phyloP scores from a whole-genome alignment of 1,284 basidiomycete species.

The Golubevia sp. region DNA sequence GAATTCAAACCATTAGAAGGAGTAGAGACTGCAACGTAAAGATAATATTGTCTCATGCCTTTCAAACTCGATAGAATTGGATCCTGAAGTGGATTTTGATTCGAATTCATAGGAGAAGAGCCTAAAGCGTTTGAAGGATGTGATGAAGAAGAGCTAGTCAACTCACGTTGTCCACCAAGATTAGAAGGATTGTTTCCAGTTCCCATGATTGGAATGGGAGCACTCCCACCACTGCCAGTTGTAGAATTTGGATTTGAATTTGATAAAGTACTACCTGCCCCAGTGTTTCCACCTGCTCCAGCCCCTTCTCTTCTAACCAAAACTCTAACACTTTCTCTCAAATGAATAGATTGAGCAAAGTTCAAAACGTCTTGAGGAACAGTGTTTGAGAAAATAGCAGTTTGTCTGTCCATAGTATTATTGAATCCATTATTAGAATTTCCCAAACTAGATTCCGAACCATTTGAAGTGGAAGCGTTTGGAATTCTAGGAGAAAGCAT shows the following conservation, averaged over 20 bases:
- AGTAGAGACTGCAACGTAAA: slow-evolving; percentile 41
- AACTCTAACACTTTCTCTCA: slow-evolving; percentile 92
- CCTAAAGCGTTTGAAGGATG: slow-evolving; percentile 33
- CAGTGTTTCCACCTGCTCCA: not conserved
- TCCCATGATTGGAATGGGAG: not conserved
- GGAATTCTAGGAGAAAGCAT: not conserved
- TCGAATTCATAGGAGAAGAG: slow-evolving; percentile 31
- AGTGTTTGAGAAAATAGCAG: slow-evolving; percentile 92
- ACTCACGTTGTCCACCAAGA: slow-evolving; percentile 8
- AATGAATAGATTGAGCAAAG: slow-evolving; percentile 80
- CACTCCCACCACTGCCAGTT: not conserved
- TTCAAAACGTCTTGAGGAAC: slow-evolving; percentile 92
- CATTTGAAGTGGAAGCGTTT: slow-evolving; percentile 14
- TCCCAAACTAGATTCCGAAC: slow-evolving; percentile 19
- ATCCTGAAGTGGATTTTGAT: slow-evolving; percentile 25
- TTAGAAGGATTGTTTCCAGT: too few relatives aligned
- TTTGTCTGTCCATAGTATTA: slow-evolving; percentile 78
- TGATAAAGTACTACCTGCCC: slow-evolving; percentile 69
- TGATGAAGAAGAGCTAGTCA: too few relatives aligned
- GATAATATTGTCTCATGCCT: slow-evolving; percentile 48
- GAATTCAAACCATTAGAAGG: not conserved
- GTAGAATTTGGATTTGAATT: not conserved
- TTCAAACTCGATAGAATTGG: slow-evolving; percentile 29
- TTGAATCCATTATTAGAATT: slow-evolving; percentile 30
- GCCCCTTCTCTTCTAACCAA: slow-evolving; percentile 93